Conservation (phyloP, 176 grass and related monocot genomes). For the Puccinellia tenuiflora region DNA sequence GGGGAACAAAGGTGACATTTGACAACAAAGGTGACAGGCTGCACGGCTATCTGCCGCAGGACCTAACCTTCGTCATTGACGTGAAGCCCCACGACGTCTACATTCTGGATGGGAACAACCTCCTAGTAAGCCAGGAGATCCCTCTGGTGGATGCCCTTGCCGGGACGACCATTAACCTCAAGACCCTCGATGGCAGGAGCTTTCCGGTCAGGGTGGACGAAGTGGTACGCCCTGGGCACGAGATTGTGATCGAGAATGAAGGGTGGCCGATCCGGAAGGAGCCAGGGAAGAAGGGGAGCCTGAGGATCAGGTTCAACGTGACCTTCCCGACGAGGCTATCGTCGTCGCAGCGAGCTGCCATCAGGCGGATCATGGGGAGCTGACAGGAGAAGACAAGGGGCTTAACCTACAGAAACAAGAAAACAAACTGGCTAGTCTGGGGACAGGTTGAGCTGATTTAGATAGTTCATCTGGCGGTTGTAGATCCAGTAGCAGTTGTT, state of each 20-base stretch:
- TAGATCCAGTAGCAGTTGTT: background rate
- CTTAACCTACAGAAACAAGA: background rate
- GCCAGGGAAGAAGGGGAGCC: constrained; percentile 43
- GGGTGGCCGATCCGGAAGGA: constrained; percentile 56
- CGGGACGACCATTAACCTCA: constrained; percentile 44
- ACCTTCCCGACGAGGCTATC: constrained; percentile 42
- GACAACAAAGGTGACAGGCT: constrained; percentile 47
- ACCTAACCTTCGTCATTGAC: constrained; percentile 55
- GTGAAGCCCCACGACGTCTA: constrained; percentile 63
- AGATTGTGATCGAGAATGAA: constrained; percentile 44
- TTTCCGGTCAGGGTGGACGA: constrained; percentile 43
- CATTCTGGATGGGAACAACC: constrained; percentile 57
- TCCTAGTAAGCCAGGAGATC: constrained; percentile 41
- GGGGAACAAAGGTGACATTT: constrained; percentile 74
- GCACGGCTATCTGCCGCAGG: constrained; percentile 34
- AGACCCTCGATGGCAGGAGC: constrained; percentile 39
- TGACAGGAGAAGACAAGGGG: background rate
- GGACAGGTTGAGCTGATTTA: constrained; percentile 9
- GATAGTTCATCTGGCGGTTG: background rate
- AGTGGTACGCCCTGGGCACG: constrained; percentile 41
- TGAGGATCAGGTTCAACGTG: constrained; percentile 56
- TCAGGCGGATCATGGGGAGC: constrained; percentile 32
- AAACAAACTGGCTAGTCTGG: background rate
- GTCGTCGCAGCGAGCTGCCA: constrained; percentile 26
- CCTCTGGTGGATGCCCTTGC: constrained; percentile 54